Evolutionary conservation across 768 basidiomycete genomes (phyloP), one percentile per base, ranked within the genome.

Genomic region (Pisolithus sp.): DNA sequence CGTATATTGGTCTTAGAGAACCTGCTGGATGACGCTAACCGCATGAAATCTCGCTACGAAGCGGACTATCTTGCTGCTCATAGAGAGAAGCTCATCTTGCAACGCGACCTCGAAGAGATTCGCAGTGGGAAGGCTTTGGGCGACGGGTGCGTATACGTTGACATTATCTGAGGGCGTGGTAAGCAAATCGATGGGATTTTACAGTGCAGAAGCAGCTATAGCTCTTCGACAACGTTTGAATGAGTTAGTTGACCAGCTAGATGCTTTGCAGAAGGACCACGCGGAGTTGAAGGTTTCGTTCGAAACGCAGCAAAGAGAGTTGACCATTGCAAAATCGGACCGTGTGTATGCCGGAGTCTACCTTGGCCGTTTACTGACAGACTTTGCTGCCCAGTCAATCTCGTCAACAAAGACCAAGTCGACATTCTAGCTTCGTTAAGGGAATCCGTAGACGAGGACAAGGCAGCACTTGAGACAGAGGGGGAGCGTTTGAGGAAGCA

Each of bases 331-430:
- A 43, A 90, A 87, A 64, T 91, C 92, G 9, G 88, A 95, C 64
- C 65, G 93, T 95, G 59, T 59, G 85, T 73, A 15, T 13, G 21
- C 48, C 48, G 1, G 13, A 34, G 37, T 39, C 12, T 13, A 5
- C 26, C 44, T 17, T 5, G 9, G n/a, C 23, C 34, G 36, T 52
- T 56, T 7, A 45, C 59, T 53, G 9, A 55, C 43, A 26, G 42
- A 26, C 18, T 24, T 37, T 58, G 17, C 5, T 43, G 36, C 31
- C 12, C 60, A 95, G 93, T 97, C 62, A 88, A 81, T 42, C 77
- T 98, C 41, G 86, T 97, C 42, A 89, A 93, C 73, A 92, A 90
- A 65, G 93, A 96, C 63, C 92, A 97, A 65, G 73, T 93, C 20
- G 93, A 94, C 48, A 92, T 94, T 52, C 82, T 98, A 30, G 78